phyloP scores from a whole-genome alignment of 352 stramenopile species.

The Globisporangium lucens region DNA sequence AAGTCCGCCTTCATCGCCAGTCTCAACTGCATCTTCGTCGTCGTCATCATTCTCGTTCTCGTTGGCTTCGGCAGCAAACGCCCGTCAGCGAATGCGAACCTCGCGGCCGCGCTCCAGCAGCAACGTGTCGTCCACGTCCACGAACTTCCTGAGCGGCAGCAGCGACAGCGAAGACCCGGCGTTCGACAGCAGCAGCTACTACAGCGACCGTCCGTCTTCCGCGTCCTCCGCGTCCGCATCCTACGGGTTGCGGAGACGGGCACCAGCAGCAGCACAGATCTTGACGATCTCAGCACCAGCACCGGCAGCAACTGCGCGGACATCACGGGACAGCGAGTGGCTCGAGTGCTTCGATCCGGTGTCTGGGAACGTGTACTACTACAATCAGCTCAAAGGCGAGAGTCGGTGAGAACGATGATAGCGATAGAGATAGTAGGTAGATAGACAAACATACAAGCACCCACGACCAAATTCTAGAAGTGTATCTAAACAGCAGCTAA shows the following conservation, averaged over 20 bases:
- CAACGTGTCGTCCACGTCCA: constrained; percentile 29
- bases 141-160: constrained; percentile 28
- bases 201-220: constrained; percentile 31
- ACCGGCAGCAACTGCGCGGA: background rate
- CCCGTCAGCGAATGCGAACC: background rate
- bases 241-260: constrained; percentile 25
- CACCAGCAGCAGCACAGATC: constrained; percentile 4
- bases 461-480: background rate
- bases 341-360: constrained; percentile 59
- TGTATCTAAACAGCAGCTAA: constrained; percentile 3
- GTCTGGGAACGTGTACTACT: constrained; percentile 60
- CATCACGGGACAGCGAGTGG: constrained; percentile 27
- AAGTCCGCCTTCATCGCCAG: constrained; percentile 45
- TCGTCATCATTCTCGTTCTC: constrained; percentile 30
- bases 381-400: constrained; percentile 72
- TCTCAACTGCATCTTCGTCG: constrained; percentile 40
- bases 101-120: constrained; percentile 16
- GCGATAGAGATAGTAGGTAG: background rate
- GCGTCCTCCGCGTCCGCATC: constrained; percentile 13
- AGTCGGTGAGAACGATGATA: constrained; percentile 50
- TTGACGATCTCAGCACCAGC: constrained; percentile 9
- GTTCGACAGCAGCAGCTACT: constrained; percentile 17
- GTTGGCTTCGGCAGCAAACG: background rate
- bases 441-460: background rate
- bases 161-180: constrained; percentile 23